A percentile compares a stretch with the other conserved stretches of the same genome.
These are phyloP conservation scores for Citrus reticulata DNA, from an alignment of 345 rosid species.

Conservation along the genomic window DNA sequence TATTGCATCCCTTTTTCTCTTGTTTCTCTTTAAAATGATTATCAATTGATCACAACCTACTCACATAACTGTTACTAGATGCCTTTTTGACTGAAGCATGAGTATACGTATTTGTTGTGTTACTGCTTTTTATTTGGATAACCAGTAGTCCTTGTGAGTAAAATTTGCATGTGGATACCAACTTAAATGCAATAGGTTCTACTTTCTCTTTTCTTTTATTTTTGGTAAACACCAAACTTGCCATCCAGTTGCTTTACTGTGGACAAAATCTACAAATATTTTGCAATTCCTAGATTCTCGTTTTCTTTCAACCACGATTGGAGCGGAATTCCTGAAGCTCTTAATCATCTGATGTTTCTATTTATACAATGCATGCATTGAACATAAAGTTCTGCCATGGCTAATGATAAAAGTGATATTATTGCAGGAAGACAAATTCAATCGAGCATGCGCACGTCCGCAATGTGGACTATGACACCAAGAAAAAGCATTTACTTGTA, in stretches of 20 bases:
- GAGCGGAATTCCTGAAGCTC: neutral
- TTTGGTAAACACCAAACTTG: neutral
- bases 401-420: conserved; percentile 7
- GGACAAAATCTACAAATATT: neutral
- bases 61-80: neutral
- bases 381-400: neutral
- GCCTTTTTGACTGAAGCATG: neutral
- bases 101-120: neutral
- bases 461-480: conserved; percentile 57
- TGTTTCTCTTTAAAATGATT: neutral
- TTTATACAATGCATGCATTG: neutral
- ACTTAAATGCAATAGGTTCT: neutral
- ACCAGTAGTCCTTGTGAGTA: neutral
- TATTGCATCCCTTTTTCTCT: neutral
- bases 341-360: neutral
- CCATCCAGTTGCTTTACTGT: neutral
- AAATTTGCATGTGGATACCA: neutral
- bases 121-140: neutral
- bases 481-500: conserved; percentile 69
- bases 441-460: conserved; percentile 63
- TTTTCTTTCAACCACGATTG: neutral
- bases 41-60: neutral
- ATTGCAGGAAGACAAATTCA: conserved; percentile 65
- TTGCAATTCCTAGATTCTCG: neutral
- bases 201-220: neutral